Evolutionary conservation across 441 rosid species (phyloP).

Genomic region (Melastoma candidum): DNA sequence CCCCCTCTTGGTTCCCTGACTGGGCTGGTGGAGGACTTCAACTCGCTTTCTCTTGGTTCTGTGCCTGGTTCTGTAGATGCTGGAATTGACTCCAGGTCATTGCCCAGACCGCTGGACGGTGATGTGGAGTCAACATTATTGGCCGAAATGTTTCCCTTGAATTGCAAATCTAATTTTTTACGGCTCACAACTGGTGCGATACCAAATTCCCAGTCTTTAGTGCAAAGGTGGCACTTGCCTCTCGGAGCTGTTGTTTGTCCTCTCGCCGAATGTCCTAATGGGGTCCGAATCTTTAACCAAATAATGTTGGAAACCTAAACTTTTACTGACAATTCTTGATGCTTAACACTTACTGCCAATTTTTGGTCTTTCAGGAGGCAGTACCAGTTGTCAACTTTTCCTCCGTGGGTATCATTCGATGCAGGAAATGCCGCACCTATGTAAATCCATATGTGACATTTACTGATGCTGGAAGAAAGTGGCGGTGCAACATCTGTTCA

Average conservation of each 20-base stretch:
- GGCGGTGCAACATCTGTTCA: conserved; percentile 96
- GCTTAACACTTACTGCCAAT: conserved; percentile 13
- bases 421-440: conserved; percentile 97
- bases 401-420: conserved; percentile 82
- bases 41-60: conserved; percentile 62
- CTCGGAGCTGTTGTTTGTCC: conserved; percentile 99
- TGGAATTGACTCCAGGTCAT: conserved; percentile 61
- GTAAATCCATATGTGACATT: conserved; percentile 88
- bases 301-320: conserved; percentile 7
- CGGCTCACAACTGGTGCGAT: conserved; percentile 83
- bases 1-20: conserved; percentile 59
- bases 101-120: conserved; percentile 92
- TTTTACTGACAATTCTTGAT: conserved; percentile 16
- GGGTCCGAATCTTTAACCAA: conserved; percentile 54
- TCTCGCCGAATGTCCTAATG: conserved; percentile 88
- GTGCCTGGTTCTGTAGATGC: conserved; percentile 78
- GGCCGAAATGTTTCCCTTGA: conserved; percentile 58
- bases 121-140: conserved; percentile 70
- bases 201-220: conserved; percentile 87
- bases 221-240: conserved; percentile 97
- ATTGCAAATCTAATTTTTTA: conserved; percentile 74
- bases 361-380: conserved; percentile 61
- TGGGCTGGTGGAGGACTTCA: conserved; percentile 81
- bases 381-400: conserved; percentile 84
- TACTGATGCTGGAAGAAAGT: conserved; percentile 95